Base-by-base conservation (phyloP, 352 stramenopile genomes). In the Globisporangium ultimum region DNA sequence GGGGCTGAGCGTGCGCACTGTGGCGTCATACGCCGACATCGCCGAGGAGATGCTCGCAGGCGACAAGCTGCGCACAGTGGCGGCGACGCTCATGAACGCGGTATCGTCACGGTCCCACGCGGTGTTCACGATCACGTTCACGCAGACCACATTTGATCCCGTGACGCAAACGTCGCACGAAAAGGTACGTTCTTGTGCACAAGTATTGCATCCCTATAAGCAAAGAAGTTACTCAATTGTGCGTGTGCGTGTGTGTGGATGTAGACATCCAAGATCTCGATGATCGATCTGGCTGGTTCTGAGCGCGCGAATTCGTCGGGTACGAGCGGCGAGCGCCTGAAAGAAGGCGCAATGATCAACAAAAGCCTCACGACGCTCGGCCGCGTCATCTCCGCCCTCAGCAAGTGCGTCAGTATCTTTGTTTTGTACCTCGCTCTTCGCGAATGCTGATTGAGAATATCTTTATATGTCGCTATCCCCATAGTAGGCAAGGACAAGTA, bases 51-150 rank as follows among this genome's bases (percentile, higher is more conserved):
- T 93, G 68, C 54, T 90, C 0, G 75, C 80, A 11, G 97, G 97
- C 8, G 97, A 98, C 60, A 98, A 98, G 59, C 91, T 98, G 36
- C 68, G 97, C 12, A 98, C 89, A 2, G 93, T 98, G 7, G 96
- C 92, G 0, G 84, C 90, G 11, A 99, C 96, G 17, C 74, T 98
- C 2, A 99, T 99, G 97, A 99, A 99, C 76, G 63, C 90, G 1
- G 91, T 93, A 2, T 98, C 91, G 0, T 98, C 91, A 15, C 88
- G 97, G 7, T 98, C 94, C 12, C 96, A 99, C 68, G 95, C 93
- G 0, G 95, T 99, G 52, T 99, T 99, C 60, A 98, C 89, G 15
- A 97, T 99, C 63, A 97, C 97, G 9, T 76, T 94, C 45, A 94
- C 81, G 1, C 85, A 94, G 53, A 90, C 82, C 13, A 79, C 75